These are phyloP conservation scores for Silene latifolia DNA, from an alignment of 148 eudicot species.

Conservation along the genomic window DNA sequence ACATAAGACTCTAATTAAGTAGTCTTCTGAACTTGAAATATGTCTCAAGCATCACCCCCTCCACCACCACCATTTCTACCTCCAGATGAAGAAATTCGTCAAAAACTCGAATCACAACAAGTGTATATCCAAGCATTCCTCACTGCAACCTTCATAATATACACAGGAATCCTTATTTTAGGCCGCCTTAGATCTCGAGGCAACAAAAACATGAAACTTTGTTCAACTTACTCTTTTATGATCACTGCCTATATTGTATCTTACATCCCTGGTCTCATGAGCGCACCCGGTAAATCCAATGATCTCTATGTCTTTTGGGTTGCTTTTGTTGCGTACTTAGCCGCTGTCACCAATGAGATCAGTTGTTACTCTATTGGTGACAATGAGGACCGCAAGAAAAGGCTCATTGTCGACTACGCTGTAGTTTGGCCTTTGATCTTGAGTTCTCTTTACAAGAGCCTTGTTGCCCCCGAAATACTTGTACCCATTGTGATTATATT, in stretches of 20 bases:
- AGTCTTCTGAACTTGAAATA: background rate
- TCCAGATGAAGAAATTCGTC: background rate
- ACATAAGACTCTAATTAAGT: background rate
- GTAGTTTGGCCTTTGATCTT: conserved; percentile 4
- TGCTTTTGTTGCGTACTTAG: conserved; percentile 9
- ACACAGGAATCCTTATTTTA: background rate
- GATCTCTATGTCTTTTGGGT: conserved; percentile 9
- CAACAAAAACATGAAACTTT: background rate
- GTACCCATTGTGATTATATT: background rate
- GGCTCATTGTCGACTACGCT: conserved; percentile 6
- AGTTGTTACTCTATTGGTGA: conserved; percentile 13
- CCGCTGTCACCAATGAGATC: conserved; percentile 15
- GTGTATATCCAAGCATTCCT: background rate
- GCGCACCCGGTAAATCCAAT: background rate
- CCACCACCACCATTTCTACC: conserved; percentile 5
- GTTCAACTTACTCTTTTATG: background rate
- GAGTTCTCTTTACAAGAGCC: background rate
- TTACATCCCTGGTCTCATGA: conserved; percentile 9
- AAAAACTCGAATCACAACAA: background rate
- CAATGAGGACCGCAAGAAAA: conserved; percentile 14
- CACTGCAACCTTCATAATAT: background rate
- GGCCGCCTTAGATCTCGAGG: conserved; percentile 15
- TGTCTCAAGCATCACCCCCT: background rate
- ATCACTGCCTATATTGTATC: background rate
- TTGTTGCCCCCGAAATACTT: conserved; percentile 6